Evolutionary conservation across 2,329 filamentous ascomycete species (phyloP).

Genomic region (Tolypocladium paradoxum): DNA sequence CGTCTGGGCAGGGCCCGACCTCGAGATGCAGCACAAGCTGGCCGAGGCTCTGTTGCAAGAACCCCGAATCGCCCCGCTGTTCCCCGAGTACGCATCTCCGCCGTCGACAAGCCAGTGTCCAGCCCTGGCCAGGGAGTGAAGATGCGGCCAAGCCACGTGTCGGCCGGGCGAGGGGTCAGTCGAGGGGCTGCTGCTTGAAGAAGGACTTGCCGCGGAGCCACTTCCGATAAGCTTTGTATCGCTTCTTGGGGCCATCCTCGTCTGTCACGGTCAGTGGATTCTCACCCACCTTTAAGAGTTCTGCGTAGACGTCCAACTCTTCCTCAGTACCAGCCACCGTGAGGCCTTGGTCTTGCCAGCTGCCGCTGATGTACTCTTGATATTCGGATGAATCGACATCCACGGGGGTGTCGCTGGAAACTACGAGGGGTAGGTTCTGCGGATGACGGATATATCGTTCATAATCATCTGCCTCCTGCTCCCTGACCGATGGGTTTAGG

Average conservation of each 20-base stretch:
- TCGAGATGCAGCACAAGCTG: slow-evolving; percentile 6
- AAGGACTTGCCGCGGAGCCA: slow-evolving; percentile 92
- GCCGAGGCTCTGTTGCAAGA: slow-evolving; percentile 13
- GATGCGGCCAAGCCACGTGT: not conserved
- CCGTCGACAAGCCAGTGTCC: not conserved
- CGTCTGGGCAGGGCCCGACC: slow-evolving; percentile 11
- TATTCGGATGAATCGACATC: slow-evolving; percentile 57
- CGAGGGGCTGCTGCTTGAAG: slow-evolving; percentile 77
- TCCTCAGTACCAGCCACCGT: slow-evolving; percentile 39
- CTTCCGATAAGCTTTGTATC: slow-evolving; percentile 92
- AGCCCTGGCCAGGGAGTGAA: not conserved
- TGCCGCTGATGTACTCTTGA: slow-evolving; percentile 66
- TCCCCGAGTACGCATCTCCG: slow-evolving; percentile 4
- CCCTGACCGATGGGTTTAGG: slow-evolving; percentile 70
- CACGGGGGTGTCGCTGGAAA: slow-evolving; percentile 54
- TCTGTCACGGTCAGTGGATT: slow-evolving; percentile 81
- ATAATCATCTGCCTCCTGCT: slow-evolving; percentile 75
- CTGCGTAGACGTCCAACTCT: slow-evolving; percentile 51
- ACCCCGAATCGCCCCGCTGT: slow-evolving; percentile 18
- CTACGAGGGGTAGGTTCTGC: slow-evolving; percentile 74
- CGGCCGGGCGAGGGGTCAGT: slow-evolving; percentile 22
- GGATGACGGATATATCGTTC: slow-evolving; percentile 81
- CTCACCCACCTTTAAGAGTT: slow-evolving; percentile 66
- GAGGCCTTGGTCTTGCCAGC: slow-evolving; percentile 49
- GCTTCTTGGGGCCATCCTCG: slow-evolving; percentile 81